Evolutionary conservation across 2,329 filamentous ascomycete genomes (phyloP).

Genomic region (Kalmusia sp.): DNA sequence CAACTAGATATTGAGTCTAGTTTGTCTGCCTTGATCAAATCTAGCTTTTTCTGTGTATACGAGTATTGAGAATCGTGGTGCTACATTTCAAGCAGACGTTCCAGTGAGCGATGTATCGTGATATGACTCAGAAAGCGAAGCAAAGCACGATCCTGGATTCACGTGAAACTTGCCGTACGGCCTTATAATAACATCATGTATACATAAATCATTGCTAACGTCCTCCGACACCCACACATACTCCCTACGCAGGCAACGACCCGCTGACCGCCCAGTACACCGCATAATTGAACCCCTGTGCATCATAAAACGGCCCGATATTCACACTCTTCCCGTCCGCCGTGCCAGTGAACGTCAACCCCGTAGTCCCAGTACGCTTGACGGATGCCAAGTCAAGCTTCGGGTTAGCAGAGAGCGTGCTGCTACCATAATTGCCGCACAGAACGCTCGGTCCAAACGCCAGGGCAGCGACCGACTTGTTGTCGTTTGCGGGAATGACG

Average conservation of each 20-base stretch:
- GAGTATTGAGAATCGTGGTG: too few species aligned
- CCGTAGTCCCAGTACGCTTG: conserved; percentile 13
- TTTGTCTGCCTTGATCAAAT: too few species aligned
- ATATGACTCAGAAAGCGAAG: too few species aligned
- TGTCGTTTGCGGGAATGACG: conserved; percentile 57
- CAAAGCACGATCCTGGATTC: too few species aligned
- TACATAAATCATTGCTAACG: too few species aligned
- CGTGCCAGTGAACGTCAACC: conserved; percentile 24
- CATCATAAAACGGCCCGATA: conserved; percentile 33
- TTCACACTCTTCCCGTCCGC: conserved; percentile 23
- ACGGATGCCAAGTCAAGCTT: conserved; percentile 24
- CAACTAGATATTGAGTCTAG: not conserved
- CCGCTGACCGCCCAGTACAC: conserved; percentile 32
- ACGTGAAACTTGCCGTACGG: too few species aligned
- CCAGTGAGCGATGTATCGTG: too few species aligned
- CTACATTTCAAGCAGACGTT: too few species aligned
- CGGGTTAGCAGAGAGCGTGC: conserved; percentile 16
- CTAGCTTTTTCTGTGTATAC: too few species aligned
- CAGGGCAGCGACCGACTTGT: conserved; percentile 52
- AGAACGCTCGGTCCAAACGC: conserved; percentile 58
- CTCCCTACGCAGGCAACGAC: conserved; percentile 8
- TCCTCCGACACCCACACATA: too few species aligned
- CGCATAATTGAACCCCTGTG: conserved; percentile 33
- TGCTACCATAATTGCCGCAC: conserved; percentile 54
- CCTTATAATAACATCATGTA: too few species aligned